These are phyloP conservation scores for Coniella vitis DNA, from an alignment of 2,329 filamentous ascomycete species.

Conservation along the genomic window DNA sequence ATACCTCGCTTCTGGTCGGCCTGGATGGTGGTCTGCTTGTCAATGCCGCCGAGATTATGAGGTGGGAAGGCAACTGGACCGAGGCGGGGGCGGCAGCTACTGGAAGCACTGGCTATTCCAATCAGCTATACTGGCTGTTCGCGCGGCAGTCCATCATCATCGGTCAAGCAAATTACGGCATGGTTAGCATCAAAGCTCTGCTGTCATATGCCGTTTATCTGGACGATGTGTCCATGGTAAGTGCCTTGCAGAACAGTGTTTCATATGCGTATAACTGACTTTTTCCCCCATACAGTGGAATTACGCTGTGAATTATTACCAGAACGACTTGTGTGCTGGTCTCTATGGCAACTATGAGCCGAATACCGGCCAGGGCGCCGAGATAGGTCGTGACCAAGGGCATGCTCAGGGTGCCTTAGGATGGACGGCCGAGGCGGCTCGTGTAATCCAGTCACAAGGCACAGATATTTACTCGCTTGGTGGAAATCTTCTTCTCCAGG, in stretches of 20 bases:
- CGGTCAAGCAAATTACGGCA: slow-evolving; percentile 36
- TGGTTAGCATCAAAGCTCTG: slow-evolving; percentile 32
- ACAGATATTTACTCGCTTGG: slow-evolving; percentile 26
- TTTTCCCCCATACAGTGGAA: slow-evolving; percentile 24
- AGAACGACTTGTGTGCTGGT: slow-evolving; percentile 31
- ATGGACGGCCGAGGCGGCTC: slow-evolving; percentile 29
- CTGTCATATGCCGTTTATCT: slow-evolving; percentile 33
- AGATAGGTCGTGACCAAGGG: slow-evolving; percentile 32
- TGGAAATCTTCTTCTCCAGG: slow-evolving; percentile 28
- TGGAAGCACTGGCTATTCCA: slow-evolving; percentile 31
- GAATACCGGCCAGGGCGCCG: slow-evolving; percentile 28
- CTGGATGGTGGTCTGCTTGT: slow-evolving; percentile 33
- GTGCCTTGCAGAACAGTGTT: background rate
- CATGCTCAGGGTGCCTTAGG: slow-evolving; percentile 26
- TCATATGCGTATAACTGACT: background rate
- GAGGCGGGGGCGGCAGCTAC: slow-evolving; percentile 27
- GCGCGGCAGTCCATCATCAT: slow-evolving; percentile 30
- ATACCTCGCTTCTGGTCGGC: slow-evolving; percentile 30
- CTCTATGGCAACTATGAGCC: slow-evolving; percentile 24
- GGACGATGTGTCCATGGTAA: slow-evolving; percentile 30
- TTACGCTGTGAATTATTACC: slow-evolving; percentile 30
- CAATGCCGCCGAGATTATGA: slow-evolving; percentile 38
- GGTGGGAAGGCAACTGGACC: slow-evolving; percentile 34
- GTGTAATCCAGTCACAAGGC: slow-evolving; percentile 29
- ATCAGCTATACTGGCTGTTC: slow-evolving; percentile 35